Conservation (phyloP, 2,329 filamentous ascomycete species). For the Beauveria asiatica region DNA sequence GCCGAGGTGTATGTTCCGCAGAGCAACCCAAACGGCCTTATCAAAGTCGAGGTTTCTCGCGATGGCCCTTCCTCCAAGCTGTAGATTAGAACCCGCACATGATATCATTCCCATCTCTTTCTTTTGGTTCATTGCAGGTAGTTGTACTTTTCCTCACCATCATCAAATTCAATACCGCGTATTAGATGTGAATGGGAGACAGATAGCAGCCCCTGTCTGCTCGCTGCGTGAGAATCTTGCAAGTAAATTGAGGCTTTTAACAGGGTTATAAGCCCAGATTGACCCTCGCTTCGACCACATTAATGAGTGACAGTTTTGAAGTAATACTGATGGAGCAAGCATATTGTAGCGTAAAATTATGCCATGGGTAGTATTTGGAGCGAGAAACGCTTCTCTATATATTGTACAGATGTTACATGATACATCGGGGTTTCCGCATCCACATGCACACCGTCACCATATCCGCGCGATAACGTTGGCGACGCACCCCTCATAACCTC, state of each 20-base stretch:
- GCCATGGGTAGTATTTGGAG: background rate
- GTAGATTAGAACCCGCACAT: background rate
- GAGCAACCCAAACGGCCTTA: slow-evolving; percentile 86
- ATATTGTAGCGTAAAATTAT: background rate
- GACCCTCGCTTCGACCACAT: background rate
- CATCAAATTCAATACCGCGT: background rate
- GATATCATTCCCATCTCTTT: background rate
- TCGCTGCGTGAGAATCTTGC: background rate
- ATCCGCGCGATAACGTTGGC: too few relatives aligned
- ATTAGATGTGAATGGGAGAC: background rate
- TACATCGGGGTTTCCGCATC: background rate
- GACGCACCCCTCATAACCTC: slow-evolving; percentile 36
- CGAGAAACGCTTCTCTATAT: background rate
- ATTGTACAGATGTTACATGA: slow-evolving; percentile 2
- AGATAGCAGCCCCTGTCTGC: background rate
- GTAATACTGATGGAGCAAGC: background rate
- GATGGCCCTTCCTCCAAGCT: slow-evolving; percentile 4
- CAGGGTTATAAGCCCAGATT: background rate
- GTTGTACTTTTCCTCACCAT: background rate
- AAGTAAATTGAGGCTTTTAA: background rate
- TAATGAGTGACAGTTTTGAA: background rate
- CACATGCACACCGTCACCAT: too few relatives aligned
- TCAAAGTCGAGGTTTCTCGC: slow-evolving; percentile 81
- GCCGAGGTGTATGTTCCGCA: slow-evolving; percentile 95
- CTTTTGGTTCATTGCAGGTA: background rate